A percentile compares a stretch with the other conserved stretches of the same genome.
Evolutionary conservation across 164 flowering plant genomes (phyloP).

Genomic region (Magnolia officinalis): DNA sequence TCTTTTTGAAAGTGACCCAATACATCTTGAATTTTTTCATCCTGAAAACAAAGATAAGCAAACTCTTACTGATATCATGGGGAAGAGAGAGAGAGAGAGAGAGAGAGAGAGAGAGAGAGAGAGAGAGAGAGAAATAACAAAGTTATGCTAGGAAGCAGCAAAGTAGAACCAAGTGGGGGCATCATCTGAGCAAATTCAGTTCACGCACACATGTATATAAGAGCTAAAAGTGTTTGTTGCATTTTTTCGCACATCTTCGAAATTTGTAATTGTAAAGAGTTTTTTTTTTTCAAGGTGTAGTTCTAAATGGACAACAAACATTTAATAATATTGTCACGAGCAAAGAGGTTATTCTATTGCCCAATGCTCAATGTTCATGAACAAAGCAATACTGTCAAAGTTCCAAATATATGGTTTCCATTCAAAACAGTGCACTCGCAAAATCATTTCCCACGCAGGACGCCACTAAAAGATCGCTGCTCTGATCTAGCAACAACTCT

Average conservation of each 20-base stretch:
- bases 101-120: no score
- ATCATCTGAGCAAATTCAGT: background rate
- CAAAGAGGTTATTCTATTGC: background rate
- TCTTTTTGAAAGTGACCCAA: slow-evolving; percentile 80
- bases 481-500: background rate
- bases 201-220: background rate
- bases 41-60: slow-evolving; percentile 20
- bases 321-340: background rate
- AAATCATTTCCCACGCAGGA: background rate
- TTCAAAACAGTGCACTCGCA: background rate
- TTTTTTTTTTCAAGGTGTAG: no score
- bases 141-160: background rate
- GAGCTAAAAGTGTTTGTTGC: background rate
- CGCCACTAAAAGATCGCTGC: background rate
- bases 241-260: background rate
- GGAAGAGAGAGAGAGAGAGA: background rate
- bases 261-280: background rate
- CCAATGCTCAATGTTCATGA: background rate
- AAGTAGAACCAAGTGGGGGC: background rate
- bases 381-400: background rate
- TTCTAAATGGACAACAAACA: background rate
- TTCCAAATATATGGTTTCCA: background rate
- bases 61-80: background rate
- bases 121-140: no score
- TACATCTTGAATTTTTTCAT: slow-evolving; percentile 52